Percentiles rank a stretch among this genome's conserved stretches.
Conservation (phyloP, 306 rosid species). For the Corylus americana region DNA sequence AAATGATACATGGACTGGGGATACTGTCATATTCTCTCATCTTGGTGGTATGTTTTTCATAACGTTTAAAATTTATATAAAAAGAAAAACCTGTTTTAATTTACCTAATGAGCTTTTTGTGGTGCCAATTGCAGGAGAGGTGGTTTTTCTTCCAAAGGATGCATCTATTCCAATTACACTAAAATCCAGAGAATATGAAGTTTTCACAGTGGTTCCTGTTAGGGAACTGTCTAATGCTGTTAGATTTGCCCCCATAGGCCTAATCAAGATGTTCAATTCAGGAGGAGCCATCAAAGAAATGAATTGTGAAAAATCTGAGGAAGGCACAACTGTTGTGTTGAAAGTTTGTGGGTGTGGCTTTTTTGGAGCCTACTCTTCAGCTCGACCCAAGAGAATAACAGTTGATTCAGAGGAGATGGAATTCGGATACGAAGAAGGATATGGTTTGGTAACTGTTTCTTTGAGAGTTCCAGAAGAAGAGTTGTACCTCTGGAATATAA, state of each 20-base stretch:
- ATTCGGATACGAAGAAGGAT: slow-evolving; percentile 53
- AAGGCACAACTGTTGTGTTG: slow-evolving; percentile 33
- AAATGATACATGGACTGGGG: slow-evolving; percentile 67
- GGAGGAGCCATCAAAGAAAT: slow-evolving; percentile 83
- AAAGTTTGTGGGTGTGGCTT: slow-evolving; percentile 63
- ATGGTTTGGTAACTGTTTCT: slow-evolving; percentile 55
- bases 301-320: slow-evolving; percentile 31
- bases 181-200: slow-evolving; percentile 61
- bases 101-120: slow-evolving; percentile 11
- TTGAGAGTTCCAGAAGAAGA: slow-evolving; percentile 61
- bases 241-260: slow-evolving; percentile 75
- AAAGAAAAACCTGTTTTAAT: neutral
- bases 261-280: slow-evolving; percentile 82
- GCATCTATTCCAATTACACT: slow-evolving; percentile 62
- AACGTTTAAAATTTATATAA: neutral
- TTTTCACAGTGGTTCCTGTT: slow-evolving; percentile 69
- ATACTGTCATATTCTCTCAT: slow-evolving; percentile 66
- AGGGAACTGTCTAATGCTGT: slow-evolving; percentile 40
- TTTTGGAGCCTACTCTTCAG: slow-evolving; percentile 75
- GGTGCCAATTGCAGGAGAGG: slow-evolving; percentile 55
- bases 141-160: slow-evolving; percentile 63
- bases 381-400: slow-evolving; percentile 45
- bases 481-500: slow-evolving; percentile 62
- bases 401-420: slow-evolving; percentile 57
- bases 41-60: slow-evolving; percentile 62